Evolutionary conservation across 2,329 filamentous ascomycete genomes (phyloP).

Genomic region (Trichothecium roseum): DNA sequence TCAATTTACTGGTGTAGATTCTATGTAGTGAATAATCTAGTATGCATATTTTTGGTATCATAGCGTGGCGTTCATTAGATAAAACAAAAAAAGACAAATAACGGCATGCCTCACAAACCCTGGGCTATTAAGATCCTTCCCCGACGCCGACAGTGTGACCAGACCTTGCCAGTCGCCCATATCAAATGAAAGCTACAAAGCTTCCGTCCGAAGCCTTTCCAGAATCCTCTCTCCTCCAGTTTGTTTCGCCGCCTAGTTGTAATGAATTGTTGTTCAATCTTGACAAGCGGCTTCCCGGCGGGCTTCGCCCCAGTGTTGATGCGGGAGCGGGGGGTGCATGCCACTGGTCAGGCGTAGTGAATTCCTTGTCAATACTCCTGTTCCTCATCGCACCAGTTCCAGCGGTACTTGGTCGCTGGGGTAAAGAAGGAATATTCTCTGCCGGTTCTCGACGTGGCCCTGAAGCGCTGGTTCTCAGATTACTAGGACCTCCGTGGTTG

Average conservation of each 20-base stretch:
- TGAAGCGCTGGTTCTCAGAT: slow-evolving; percentile 13
- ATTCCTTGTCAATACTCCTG: not conserved
- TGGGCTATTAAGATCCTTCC: too few relatives aligned
- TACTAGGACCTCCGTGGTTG: slow-evolving; percentile 4
- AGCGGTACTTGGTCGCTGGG: slow-evolving; percentile 13
- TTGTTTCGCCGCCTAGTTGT: not conserved
- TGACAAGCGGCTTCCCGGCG: slow-evolving; percentile 1
- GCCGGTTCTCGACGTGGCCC: slow-evolving; percentile 20
- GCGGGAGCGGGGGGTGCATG: too few relatives aligned
- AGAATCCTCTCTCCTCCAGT: slow-evolving; percentile 11
- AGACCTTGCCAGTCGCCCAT: too few relatives aligned
- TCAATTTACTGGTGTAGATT: not conserved
- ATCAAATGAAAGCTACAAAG: slow-evolving; percentile 15
- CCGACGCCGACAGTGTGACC: too few relatives aligned
- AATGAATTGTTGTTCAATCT: slow-evolving; percentile 5
- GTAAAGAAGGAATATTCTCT: slow-evolving; percentile 26
- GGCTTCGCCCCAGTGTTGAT: not conserved
- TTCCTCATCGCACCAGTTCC: not conserved
- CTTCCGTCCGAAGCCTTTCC: slow-evolving; percentile 13
- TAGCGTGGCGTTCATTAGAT: slow-evolving; percentile 1
- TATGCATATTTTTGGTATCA: too few relatives aligned
- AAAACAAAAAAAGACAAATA: slow-evolving; percentile 1
- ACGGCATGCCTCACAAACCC: too few relatives aligned
- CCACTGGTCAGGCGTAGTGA: too few relatives aligned
- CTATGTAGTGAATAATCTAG: too few relatives aligned